Evolutionary conservation across 2,329 filamentous ascomycete species (phyloP), one percentile per base, ranked within the genome.

Genomic region (Claviceps capensis): DNA sequence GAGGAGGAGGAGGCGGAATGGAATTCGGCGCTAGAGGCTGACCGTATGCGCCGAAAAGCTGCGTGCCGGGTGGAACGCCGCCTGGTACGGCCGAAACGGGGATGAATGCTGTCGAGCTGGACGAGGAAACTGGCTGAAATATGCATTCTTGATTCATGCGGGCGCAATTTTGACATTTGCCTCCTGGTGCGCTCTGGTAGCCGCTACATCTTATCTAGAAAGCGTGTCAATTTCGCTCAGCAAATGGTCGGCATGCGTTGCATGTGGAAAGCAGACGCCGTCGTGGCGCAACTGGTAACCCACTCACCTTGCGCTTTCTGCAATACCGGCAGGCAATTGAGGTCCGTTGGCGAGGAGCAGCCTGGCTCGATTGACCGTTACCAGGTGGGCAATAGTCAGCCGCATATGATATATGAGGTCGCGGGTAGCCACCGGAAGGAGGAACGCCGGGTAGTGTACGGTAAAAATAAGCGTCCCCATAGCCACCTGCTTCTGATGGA

Each of bases 61-160:
- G 76, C 2, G 76, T 78, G 1, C 77, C 76, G 1, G 76, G 75
- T 1, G 77, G 74, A 1, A 80, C 73, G 14, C 74, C 76, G n/a
- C 76, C 76, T n/a, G 73, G 72, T 5, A 81, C 67, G 16, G 77
- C 77, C 2, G 76, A 78, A 5, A 81, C 74, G 1, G 78, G 77
- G 14, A 81, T 76, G 55, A 81, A 81, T 1, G 77, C 77, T 1
- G 77, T 77, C 5, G 75, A 75, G 41, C 73, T 72, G 11, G 75
- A 74, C 0, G 73, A 76, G 4, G 75, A 78, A 1, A 81, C 78
- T 0, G 77, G 78, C 59, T 81, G 77, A 54, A 81, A 81, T 14
- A 81, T 72, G 54, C 78, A 81, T 55, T 81, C 77, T 57, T 81
- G 78, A 48, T 78, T 77, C 66, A 80, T 79, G 55, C 79, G 77